These are phyloP conservation scores for Flammula alnicola DNA, from an alignment of 1,284 basidiomycete species.

Conservation along the genomic window DNA sequence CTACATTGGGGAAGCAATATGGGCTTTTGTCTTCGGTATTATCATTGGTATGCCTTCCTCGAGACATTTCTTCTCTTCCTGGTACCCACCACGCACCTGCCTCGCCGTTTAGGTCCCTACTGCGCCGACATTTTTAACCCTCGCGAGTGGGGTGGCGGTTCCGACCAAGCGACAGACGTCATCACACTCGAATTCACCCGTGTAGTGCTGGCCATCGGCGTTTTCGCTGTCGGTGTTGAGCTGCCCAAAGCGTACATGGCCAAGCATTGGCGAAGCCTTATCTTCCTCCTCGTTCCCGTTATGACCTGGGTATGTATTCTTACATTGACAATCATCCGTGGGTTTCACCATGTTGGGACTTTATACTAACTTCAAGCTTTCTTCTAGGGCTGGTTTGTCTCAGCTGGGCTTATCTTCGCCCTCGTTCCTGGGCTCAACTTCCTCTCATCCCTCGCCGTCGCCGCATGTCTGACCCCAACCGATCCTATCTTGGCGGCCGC, in stretches of 20 bases:
- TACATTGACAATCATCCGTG: background rate
- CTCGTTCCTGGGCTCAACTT: conserved; percentile 88
- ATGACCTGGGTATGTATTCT: conserved; percentile 80
- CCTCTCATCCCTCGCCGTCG: conserved; percentile 86
- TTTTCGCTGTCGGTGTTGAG: conserved; percentile 98
- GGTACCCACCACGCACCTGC: background rate
- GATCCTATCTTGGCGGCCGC: conserved; percentile 93
- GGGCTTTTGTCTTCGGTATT: conserved; percentile 94
- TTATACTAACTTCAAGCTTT: background rate
- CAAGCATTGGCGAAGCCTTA: conserved; percentile 88
- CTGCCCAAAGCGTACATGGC: conserved; percentile 92
- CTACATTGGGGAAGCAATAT: conserved; percentile 96
- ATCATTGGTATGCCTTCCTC: conserved; percentile 69
- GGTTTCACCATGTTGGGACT: background rate
- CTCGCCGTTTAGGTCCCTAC: conserved; percentile 69
- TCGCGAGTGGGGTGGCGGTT: conserved; percentile 73
- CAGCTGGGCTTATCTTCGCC: conserved; percentile 86
- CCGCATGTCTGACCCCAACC: conserved; percentile 94
- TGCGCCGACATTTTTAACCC: conserved; percentile 89
- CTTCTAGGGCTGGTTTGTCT: conserved; percentile 87
- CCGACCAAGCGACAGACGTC: conserved; percentile 58
- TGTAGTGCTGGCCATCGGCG: conserved; percentile 96
- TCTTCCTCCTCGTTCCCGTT: conserved; percentile 86
- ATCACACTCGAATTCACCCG: conserved; percentile 92
- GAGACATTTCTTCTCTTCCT: background rate